Percentiles rank a stretch among this genome's conserved stretches.
Conservation (phyloP, 1,284 basidiomycete species). For the Thelephora terrestris region DNA sequence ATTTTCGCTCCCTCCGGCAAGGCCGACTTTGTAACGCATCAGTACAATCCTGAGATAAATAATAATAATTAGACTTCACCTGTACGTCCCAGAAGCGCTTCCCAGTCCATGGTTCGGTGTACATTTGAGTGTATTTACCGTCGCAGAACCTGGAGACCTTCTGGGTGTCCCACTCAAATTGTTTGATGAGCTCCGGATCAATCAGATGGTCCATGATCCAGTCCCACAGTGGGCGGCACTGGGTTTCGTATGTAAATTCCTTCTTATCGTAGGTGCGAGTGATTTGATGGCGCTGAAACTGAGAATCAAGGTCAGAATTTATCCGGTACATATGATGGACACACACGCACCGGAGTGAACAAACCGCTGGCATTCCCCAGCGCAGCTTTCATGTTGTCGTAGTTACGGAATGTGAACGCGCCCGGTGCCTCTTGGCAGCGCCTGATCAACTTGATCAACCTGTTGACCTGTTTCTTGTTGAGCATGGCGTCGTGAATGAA, state of each 20-base stretch:
- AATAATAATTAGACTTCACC: conserved; percentile 9
- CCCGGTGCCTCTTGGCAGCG: no score
- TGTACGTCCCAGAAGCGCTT: conserved; percentile 21
- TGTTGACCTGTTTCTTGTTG: no score
- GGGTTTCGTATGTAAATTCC: no score
- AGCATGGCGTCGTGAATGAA: no score
- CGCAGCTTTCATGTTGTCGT: no score
- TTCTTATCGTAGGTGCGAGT: no score
- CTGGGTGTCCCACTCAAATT: conserved; percentile 21
- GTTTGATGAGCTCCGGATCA: conserved; percentile 13
- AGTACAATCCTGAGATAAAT: neutral
- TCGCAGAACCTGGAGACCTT: conserved; percentile 16
- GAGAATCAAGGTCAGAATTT: no score
- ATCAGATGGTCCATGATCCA: conserved; percentile 17
- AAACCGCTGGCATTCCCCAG: no score
- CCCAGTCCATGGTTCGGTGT: conserved; percentile 23
- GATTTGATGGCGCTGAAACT: no score
- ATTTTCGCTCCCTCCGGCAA: conserved; percentile 16
- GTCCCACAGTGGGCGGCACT: conserved; percentile 14
- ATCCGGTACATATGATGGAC: neutral
- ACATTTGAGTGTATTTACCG: conserved; percentile 13
- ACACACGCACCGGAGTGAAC: no score
- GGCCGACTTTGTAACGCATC: conserved; percentile 6
- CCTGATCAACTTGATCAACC: no score
- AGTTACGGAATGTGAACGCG: no score